phyloP scores from a whole-genome alignment of 257 asterid species.

The Thymus quinquecostatus region DNA sequence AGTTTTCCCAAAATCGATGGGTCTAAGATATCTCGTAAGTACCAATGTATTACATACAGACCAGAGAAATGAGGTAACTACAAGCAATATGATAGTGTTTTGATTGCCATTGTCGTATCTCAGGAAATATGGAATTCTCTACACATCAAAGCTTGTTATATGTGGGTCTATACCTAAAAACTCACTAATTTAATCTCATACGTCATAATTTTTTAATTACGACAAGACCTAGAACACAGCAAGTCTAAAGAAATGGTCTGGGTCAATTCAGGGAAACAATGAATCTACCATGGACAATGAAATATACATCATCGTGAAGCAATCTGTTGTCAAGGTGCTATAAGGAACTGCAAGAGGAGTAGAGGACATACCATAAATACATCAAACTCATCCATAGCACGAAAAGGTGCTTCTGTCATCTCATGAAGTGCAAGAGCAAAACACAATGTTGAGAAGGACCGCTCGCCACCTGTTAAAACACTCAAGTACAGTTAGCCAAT shows the following conservation, averaged over 20 bases:
- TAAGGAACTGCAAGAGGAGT: constrained; percentile 11
- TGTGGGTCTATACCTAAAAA: not conserved
- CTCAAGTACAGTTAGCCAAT: constrained; percentile 1
- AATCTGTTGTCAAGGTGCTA: not conserved
- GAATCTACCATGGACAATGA: not conserved
- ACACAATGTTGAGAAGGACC: constrained; percentile 95
- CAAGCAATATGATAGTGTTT: not conserved
- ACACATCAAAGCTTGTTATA: not conserved
- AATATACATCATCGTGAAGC: not conserved
- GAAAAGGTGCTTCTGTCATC: constrained; percentile 99
- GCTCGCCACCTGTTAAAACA: constrained; percentile 82
- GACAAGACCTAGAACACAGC: not conserved
- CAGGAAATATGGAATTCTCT: not conserved
- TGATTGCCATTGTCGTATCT: not conserved
- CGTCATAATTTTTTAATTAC: not conserved
- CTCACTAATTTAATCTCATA: not conserved
- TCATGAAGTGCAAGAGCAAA: constrained; percentile 97
- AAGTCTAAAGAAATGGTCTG: not conserved
- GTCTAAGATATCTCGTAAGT: not conserved
- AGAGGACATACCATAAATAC: constrained; percentile 78
- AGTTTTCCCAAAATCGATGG: not conserved
- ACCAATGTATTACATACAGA: not conserved
- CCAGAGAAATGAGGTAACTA: not conserved
- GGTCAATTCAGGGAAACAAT: not conserved
- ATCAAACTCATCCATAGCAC: constrained; percentile 99